phyloP scores from a whole-genome alignment of 2,329 filamentous ascomycete genomes.

The Colletotrichum eremochloae region DNA sequence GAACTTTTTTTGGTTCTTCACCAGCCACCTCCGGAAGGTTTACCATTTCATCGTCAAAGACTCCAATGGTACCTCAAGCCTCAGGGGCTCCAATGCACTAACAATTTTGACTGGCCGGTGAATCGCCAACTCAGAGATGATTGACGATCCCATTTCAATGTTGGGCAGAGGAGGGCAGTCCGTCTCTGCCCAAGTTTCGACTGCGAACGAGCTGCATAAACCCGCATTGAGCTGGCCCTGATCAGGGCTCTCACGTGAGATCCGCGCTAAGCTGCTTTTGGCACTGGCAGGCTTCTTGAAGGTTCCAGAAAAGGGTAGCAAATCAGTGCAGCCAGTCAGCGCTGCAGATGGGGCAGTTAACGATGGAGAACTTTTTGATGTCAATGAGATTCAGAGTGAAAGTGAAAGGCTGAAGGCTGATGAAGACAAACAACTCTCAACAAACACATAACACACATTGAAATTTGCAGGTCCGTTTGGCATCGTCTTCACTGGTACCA shows the following conservation, averaged over 20 bases:
- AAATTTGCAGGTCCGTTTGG: background rate
- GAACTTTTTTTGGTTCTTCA: constrained; percentile 42
- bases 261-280: constrained; percentile 47
- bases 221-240: constrained; percentile 33
- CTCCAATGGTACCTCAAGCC: background rate
- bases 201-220: constrained; percentile 32
- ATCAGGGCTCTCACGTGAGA: constrained; percentile 44
- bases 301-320: constrained; percentile 54
- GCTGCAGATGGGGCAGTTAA: constrained; percentile 3
- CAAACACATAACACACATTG: constrained; percentile 7
- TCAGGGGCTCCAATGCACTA: constrained; percentile 6
- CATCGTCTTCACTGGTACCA: background rate
- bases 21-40: constrained; percentile 37
- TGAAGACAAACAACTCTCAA: constrained; percentile 35
- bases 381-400: constrained; percentile 38
- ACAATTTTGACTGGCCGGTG: constrained; percentile 31
- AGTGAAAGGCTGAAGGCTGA: constrained; percentile 32
- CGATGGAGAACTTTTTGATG: constrained; percentile 40
- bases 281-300: constrained; percentile 54
- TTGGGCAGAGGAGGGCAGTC: constrained; percentile 18
- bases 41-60: constrained; percentile 20
- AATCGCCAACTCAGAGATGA: constrained; percentile 33
- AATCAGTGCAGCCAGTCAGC: constrained; percentile 37
- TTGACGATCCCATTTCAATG: constrained; percentile 26
- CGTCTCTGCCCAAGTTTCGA: constrained; percentile 32